Evolutionary conservation across 345 rosid genomes (phyloP).

Genomic region (Moricandia arvensis): DNA sequence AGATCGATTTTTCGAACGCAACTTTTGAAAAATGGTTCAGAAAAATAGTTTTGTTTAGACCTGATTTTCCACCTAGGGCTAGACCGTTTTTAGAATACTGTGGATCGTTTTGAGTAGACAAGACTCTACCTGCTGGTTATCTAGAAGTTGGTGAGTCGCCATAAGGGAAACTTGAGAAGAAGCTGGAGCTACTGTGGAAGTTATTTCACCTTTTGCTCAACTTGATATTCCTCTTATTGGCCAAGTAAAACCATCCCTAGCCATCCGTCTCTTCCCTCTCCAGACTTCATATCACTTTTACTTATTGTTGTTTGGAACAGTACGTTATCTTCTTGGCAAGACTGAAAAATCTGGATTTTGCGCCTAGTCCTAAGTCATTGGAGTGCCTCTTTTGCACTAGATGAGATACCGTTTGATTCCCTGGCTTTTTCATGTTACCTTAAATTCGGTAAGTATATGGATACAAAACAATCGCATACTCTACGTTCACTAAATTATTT

Average conservation of each 20-base stretch:
- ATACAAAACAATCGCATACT: background rate
- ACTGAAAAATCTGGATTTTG: conserved; percentile 72
- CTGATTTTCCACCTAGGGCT: too few relatives aligned
- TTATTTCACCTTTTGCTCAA: conserved; percentile 83
- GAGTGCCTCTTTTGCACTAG: conserved; percentile 86
- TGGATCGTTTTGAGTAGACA: conserved; percentile 36
- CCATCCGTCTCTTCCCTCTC: conserved; percentile 3
- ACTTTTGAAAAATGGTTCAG: too few relatives aligned
- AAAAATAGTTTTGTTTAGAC: too few relatives aligned
- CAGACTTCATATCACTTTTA: background rate
- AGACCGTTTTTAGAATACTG: too few relatives aligned
- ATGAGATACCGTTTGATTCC: conserved; percentile 84
- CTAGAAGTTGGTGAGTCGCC: conserved; percentile 98
- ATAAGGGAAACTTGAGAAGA: conserved; percentile 96
- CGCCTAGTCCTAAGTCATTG: conserved; percentile 89
- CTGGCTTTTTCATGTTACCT: conserved; percentile 84
- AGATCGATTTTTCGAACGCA: too few relatives aligned
- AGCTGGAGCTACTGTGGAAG: conserved; percentile 90
- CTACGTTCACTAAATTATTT: background rate
- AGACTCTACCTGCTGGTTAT: conserved; percentile 99
- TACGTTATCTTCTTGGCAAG: conserved; percentile 89
- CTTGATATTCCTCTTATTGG: conserved; percentile 93
- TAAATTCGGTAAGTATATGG: conserved; percentile 61
- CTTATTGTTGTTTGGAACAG: conserved; percentile 50
- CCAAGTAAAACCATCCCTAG: conserved; percentile 55